phyloP scores from a whole-genome alignment of 345 rosid species.

The Anastatica hierochuntica region DNA sequence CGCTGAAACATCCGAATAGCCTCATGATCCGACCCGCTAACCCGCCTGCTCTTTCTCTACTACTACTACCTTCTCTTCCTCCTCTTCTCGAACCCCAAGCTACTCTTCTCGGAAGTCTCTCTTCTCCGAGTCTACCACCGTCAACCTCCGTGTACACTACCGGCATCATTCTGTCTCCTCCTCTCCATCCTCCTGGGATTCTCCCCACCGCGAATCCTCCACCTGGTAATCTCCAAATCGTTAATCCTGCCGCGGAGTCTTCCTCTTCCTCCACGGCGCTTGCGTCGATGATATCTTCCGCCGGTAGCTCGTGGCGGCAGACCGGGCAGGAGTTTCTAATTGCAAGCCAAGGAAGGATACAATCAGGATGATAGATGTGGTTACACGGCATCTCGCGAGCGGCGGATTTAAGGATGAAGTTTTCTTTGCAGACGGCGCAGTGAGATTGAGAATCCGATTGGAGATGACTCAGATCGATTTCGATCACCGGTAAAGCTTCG shows the following conservation, averaged over 20 bases:
- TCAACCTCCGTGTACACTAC: slow-evolving; percentile 90
- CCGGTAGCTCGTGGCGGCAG: slow-evolving; percentile 85
- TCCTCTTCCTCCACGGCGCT: slow-evolving; percentile 19
- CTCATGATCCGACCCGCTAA: slow-evolving; percentile 35
- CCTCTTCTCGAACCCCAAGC: slow-evolving; percentile 57
- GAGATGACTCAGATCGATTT: slow-evolving; percentile 33
- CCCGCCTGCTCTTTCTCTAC: slow-evolving; percentile 44
- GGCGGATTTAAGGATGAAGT: slow-evolving; percentile 45
- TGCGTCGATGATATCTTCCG: slow-evolving; percentile 13
- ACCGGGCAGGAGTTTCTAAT: slow-evolving; percentile 85
- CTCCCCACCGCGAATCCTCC: slow-evolving; percentile 97
- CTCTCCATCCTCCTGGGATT: slow-evolving; percentile 64
- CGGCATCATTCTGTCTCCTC: slow-evolving; percentile 60
- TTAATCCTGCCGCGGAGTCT: slow-evolving; percentile 58
- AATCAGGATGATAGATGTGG: slow-evolving; percentile 79
- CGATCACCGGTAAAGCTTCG: slow-evolving; percentile 63
- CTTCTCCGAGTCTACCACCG: slow-evolving; percentile 59
- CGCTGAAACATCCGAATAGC: slow-evolving; percentile 50
- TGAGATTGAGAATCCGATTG: slow-evolving; percentile 51
- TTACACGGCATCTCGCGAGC: slow-evolving; percentile 96
- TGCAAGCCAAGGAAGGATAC: slow-evolving; percentile 89
- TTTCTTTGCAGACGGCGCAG: slow-evolving; percentile 91
- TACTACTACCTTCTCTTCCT: slow-evolving; percentile 38
- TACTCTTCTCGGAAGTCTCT: slow-evolving; percentile 56
- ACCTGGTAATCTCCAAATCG: slow-evolving; percentile 90